These are phyloP conservation scores for Penstemon barbatus DNA, from an alignment of 257 asterid genomes.

Conservation along the genomic window DNA sequence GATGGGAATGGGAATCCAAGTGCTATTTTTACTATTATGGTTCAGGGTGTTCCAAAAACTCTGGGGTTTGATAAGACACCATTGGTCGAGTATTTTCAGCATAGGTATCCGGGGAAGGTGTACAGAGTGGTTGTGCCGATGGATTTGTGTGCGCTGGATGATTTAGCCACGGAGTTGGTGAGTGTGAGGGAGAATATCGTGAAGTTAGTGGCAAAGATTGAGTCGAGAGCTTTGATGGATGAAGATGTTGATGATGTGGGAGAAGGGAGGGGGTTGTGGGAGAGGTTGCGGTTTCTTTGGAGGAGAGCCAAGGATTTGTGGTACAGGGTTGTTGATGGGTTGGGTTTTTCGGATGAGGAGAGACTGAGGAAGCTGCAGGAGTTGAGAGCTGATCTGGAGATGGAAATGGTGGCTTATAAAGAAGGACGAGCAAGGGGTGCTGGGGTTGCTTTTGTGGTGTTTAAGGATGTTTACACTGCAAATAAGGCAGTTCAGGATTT, in stretches of 20 bases:
- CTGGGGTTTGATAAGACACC: slow-evolving; percentile 79
- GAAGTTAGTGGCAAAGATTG: slow-evolving; percentile 68
- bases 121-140: slow-evolving; percentile 81
- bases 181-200: slow-evolving; percentile 75
- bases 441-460: slow-evolving; percentile 94
- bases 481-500: slow-evolving; percentile 94
- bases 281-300: slow-evolving; percentile 39
- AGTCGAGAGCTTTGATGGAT: slow-evolving; percentile 54
- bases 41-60: slow-evolving; percentile 83
- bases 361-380: slow-evolving; percentile 90
- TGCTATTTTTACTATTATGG: slow-evolving; percentile 82
- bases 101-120: slow-evolving; percentile 84
- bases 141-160: slow-evolving; percentile 97
- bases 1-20: slow-evolving; percentile 85
- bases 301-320: slow-evolving; percentile 64
- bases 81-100: slow-evolving; percentile 77
- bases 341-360: slow-evolving; percentile 92
- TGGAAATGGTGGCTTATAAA: slow-evolving; percentile 98
- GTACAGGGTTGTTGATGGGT: slow-evolving; percentile 53
- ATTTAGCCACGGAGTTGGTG: slow-evolving; percentile 86
- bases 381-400: slow-evolving; percentile 89
- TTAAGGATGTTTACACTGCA: slow-evolving; percentile 87
- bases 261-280: slow-evolving; percentile 46
- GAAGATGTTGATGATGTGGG: slow-evolving; percentile 45
- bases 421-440: slow-evolving; percentile 98